Evolutionary conservation across 805 yeast species (phyloP), one percentile per base, ranked within the genome.

Genomic region (Teunomyces cretensis): DNA sequence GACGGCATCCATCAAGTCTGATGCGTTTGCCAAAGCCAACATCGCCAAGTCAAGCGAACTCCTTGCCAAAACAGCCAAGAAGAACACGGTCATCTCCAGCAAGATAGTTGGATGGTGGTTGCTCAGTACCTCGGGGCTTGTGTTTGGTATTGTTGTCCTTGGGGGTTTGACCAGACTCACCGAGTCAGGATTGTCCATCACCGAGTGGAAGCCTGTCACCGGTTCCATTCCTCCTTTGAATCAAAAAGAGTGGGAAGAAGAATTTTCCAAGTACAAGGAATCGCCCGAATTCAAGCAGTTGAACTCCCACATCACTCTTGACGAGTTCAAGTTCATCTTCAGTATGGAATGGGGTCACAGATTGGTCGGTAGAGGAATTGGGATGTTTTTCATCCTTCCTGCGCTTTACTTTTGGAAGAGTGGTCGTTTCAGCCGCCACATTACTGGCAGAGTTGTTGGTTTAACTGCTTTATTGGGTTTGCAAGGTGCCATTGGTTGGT

Each of bases 331-430:
- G 66, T 92, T 90, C 62, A 94, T 94, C 51, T 94, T 85, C 70
- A 83, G 80, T 60, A 92, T 94, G 97, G 99, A 94, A 68, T 94
- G 99, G 99, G 84, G 85, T 36, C 99, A 94, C 65, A 78, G 99
- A 57, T 68, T 92, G 46, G 79, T 94, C 75, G 99, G 98, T 13
- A 80, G 99, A 64, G 78, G 86, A 43, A 91, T 94, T 56, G 99
- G 99, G 33, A 67, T 82, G 54, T 79, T 86, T 4, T 83, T 94
- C 58, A 80, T 92, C 6, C 61, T 86, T 14, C 99, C 99, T 4
- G 94, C 96, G 0, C 61, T 84, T 3, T 94, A 88, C 62, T 90
- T 90, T 56, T 83, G 88, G 57, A 74, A 75, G 13, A 70, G 84
- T 3, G 80, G 81, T 33, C 81, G 74, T 51, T 81, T 92, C 9